phyloP scores from a whole-genome alignment of 2,329 filamentous ascomycete genomes.

The Diaporthe sp. region DNA sequence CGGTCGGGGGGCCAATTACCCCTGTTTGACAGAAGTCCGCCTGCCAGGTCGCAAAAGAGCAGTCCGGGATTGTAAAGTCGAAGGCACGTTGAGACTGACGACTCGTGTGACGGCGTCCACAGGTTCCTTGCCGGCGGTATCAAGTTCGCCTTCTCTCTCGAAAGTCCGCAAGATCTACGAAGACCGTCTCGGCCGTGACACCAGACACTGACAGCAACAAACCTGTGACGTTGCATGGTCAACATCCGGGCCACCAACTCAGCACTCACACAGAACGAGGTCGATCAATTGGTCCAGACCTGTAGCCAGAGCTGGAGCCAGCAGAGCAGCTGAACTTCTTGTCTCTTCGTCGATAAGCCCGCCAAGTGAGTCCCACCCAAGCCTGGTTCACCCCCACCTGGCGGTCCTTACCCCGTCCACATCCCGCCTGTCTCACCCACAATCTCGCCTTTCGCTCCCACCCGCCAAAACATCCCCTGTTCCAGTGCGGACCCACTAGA shows the following conservation, averaged over 20 bases:
- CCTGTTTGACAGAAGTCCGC: constrained; percentile 24
- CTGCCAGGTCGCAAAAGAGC: background rate
- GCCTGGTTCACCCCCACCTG: background rate
- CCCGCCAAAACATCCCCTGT: constrained; percentile 30
- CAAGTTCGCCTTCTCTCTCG: background rate
- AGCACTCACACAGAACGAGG: background rate
- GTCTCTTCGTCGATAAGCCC: background rate
- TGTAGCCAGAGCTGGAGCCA: background rate
- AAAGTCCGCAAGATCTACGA: constrained; percentile 8
- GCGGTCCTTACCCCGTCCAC: constrained; percentile 2
- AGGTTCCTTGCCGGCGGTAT: background rate
- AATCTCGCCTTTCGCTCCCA: constrained; percentile 23
- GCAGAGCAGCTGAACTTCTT: background rate
- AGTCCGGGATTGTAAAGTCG: background rate
- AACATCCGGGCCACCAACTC: constrained; percentile 2
- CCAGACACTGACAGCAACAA: constrained; percentile 11
- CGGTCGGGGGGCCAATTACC: background rate
- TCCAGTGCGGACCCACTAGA: constrained; percentile 19
- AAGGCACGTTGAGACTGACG: constrained; percentile 1
- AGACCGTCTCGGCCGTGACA: constrained; percentile 14
- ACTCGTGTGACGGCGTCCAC: background rate
- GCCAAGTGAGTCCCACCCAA: background rate
- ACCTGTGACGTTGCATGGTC: constrained; percentile 27
- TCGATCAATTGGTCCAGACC: background rate
- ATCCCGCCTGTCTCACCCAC: constrained; percentile 30